A percentile compares a stretch with the other conserved stretches of the same genome.
Conservation (phyloP, 2,329 filamentous ascomycete species). For the Fusarium sp. region DNA sequence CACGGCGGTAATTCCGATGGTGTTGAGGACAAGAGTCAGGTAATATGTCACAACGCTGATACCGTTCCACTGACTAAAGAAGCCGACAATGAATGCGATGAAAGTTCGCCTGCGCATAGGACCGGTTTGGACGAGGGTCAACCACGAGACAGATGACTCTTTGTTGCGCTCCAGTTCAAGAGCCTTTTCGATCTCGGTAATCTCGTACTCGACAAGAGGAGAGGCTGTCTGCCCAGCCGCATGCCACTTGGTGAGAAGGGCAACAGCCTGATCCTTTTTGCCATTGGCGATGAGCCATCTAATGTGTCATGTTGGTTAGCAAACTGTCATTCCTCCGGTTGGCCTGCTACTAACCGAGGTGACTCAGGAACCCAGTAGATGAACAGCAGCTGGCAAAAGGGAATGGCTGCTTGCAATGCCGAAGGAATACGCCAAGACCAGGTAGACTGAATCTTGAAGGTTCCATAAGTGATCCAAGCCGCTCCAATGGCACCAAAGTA, state of each 20-base stretch:
- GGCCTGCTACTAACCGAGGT: neutral
- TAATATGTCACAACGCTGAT: constrained; percentile 43
- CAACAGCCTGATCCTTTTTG: neutral
- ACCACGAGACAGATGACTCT: constrained; percentile 19
- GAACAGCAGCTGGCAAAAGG: neutral
- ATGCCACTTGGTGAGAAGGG: constrained; percentile 12
- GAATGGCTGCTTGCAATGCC: neutral
- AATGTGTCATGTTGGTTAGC: neutral
- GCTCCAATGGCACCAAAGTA: constrained; percentile 18
- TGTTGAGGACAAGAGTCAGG: constrained; percentile 50
- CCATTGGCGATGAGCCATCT: constrained; percentile 19
- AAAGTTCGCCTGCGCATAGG: constrained; percentile 17
- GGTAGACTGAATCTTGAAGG: constrained; percentile 1
- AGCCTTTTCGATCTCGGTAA: constrained; percentile 15
- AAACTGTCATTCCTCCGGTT: neutral
- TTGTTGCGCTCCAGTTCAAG: constrained; percentile 30
- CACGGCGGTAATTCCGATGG: constrained; percentile 50
- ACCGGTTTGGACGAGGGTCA: constrained; percentile 6
- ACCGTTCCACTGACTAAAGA: constrained; percentile 20
- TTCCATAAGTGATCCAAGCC: constrained; percentile 6
- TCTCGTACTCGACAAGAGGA: constrained; percentile 12
- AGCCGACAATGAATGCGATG: constrained; percentile 13
- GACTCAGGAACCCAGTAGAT: constrained; percentile 14
- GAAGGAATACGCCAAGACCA: constrained; percentile 14
- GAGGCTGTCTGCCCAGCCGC: neutral